These are phyloP conservation scores for Hypomontagnella submonticulosa DNA, from an alignment of 495 filamentous ascomycete species.

Conservation along the genomic window DNA sequence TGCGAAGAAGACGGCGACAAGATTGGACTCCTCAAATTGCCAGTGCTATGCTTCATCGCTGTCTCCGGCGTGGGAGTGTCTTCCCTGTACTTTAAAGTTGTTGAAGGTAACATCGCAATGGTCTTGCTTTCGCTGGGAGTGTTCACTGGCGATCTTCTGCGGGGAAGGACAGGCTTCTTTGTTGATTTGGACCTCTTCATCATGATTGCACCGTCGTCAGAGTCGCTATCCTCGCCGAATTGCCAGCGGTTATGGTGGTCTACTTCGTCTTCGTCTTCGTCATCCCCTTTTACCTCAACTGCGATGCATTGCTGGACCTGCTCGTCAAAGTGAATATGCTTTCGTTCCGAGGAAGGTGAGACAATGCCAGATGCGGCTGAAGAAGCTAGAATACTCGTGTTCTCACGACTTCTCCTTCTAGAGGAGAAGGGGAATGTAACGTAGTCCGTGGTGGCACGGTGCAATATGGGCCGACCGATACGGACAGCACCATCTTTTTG, in stretches of 20 bases:
- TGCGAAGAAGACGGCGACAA: conserved; percentile 75
- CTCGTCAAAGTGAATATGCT: conserved; percentile 96
- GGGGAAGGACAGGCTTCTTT: conserved; percentile 54
- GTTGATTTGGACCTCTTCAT: conserved; percentile 72
- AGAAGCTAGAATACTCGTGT: conserved; percentile 67
- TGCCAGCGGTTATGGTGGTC: conserved; percentile 48
- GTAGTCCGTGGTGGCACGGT: conserved; percentile 73
- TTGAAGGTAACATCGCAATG: conserved; percentile 92
- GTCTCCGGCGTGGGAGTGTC: conserved; percentile 78
- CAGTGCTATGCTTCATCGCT: conserved; percentile 65
- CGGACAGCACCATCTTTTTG: conserved; percentile 66
- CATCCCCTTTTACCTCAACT: conserved; percentile 81
- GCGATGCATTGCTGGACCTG: conserved; percentile 96
- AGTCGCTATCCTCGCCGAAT: conserved; percentile 71
- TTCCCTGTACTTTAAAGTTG: conserved; percentile 87
- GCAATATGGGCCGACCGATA: conserved; percentile 57
- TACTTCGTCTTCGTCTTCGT: conserved; percentile 72
- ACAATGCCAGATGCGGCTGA: conserved; percentile 69
- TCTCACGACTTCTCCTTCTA: conserved; percentile 64
- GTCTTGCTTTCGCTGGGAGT: conserved; percentile 79
- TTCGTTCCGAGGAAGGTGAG: conserved; percentile 75
- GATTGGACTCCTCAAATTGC: conserved; percentile 60
- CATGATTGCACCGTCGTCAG: conserved; percentile 81
- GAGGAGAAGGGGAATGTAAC: conserved; percentile 68
- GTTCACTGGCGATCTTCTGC: conserved; percentile 57